Conservation (phyloP, 2,329 filamentous ascomycete species). For the Microcera coccophila region DNA sequence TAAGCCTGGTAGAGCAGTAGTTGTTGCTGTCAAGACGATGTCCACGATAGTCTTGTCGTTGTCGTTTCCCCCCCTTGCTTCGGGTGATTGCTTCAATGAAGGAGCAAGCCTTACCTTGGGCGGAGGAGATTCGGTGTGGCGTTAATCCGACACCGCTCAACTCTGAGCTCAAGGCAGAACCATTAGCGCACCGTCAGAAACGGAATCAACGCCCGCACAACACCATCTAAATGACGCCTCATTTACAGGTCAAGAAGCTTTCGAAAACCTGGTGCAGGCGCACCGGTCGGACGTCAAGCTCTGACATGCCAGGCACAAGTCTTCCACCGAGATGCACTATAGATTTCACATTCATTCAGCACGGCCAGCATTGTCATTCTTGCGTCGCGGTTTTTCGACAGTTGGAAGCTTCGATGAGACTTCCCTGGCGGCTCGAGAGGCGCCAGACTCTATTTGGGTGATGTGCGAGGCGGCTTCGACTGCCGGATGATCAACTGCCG, state of each 20-base stretch:
- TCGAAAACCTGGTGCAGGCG: not conserved
- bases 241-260: not conserved
- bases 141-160: not conserved
- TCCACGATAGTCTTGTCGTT: too few relatives aligned
- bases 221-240: not conserved
- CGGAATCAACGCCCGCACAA: not conserved
- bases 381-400: too few relatives aligned
- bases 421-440: not conserved
- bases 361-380: not conserved
- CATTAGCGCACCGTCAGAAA: not conserved
- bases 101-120: too few relatives aligned
- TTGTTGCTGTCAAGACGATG: too few relatives aligned
- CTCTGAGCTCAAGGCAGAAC: not conserved
- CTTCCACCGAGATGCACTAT: too few relatives aligned
- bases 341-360: not conserved
- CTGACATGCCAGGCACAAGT: not conserved
- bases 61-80: too few relatives aligned
- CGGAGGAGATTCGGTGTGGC: not conserved
- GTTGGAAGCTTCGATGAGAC: not conserved
- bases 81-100: too few relatives aligned
- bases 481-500: constrained; percentile 7
- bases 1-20: too few relatives aligned
- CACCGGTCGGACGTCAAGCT: not conserved
- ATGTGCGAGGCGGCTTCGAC: not conserved
- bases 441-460: not conserved